phyloP scores from a whole-genome alignment of 768 basidiomycete genomes.

The Paxillus involutus region DNA sequence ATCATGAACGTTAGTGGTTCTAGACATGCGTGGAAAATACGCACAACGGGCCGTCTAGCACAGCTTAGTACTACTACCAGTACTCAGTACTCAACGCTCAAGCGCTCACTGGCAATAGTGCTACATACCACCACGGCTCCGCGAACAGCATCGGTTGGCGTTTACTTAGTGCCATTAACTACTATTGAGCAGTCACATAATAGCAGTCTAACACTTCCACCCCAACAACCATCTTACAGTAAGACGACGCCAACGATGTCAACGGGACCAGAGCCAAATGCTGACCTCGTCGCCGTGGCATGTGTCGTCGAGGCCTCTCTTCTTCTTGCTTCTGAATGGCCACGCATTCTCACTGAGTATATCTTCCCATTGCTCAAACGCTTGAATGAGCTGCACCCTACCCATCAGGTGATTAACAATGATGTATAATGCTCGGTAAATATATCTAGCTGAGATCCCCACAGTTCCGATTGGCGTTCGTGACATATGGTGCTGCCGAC shows the following conservation, averaged over 20 bases:
- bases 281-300: slow-evolving; percentile 46
- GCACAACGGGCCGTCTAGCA: no score
- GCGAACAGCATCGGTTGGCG: no score
- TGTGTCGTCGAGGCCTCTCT: slow-evolving; percentile 65
- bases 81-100: no score
- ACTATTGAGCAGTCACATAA: no score
- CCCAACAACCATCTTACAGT: neutral
- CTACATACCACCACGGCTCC: no score
- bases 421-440: neutral
- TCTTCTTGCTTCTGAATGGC: slow-evolving; percentile 54
- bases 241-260: slow-evolving; percentile 16
- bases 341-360: slow-evolving; percentile 44
- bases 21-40: no score
- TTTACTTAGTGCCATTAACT: no score
- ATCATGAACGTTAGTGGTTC: no score
- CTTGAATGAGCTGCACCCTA: slow-evolving; percentile 42
- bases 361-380: slow-evolving; percentile 52
- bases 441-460: neutral
- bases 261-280: slow-evolving; percentile 8
- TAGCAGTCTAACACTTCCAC: neutral
- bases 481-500: slow-evolving; percentile 65
- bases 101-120: no score
- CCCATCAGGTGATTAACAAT: slow-evolving; percentile 40
- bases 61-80: no score
- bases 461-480: slow-evolving; percentile 49